These are phyloP conservation scores for Scutellaria barbata DNA, from an alignment of 257 asterid genomes.

Conservation along the genomic window DNA sequence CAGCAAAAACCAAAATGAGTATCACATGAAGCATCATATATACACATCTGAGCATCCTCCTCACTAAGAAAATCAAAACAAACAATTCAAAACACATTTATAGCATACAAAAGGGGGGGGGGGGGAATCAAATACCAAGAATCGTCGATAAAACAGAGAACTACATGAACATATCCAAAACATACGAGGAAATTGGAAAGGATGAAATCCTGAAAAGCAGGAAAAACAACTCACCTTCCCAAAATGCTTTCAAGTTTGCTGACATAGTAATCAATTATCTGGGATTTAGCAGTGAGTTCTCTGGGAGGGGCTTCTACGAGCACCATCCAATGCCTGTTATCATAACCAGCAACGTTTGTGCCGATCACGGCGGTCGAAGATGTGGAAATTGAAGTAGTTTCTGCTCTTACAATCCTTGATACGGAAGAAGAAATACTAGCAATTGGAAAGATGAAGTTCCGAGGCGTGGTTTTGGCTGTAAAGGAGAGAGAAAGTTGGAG, in stretches of 20 bases:
- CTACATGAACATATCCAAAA: not conserved
- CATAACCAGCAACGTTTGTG: conserved; percentile 6
- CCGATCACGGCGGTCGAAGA: conserved; percentile 33
- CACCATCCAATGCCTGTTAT: conserved; percentile 75
- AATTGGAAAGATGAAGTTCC: conserved; percentile 23
- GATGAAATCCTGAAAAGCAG: not conserved
- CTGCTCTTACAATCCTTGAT: conserved; percentile 31
- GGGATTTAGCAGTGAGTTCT: conserved; percentile 50
- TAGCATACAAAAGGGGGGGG: not conserved
- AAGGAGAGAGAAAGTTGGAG: conserved; percentile 31
- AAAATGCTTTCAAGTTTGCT: conserved; percentile 61
- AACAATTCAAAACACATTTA: conserved; percentile 9
- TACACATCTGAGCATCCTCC: conserved; percentile 83
- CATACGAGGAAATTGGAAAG: not conserved
- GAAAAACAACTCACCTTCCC: conserved; percentile 56
- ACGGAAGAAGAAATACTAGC: conserved; percentile 37
- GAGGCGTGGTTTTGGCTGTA: conserved; percentile 27
- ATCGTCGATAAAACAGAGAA: not conserved
- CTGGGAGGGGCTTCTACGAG: conserved; percentile 63
- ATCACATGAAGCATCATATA: conserved; percentile 74
- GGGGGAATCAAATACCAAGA: not conserved
- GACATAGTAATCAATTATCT: conserved; percentile 74
- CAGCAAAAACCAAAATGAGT: conserved; percentile 84
- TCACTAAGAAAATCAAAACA: conserved; percentile 49
- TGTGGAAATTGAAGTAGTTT: conserved; percentile 31